phyloP scores from a whole-genome alignment of 805 yeast genomes.

The Yueomyces sinensis region DNA sequence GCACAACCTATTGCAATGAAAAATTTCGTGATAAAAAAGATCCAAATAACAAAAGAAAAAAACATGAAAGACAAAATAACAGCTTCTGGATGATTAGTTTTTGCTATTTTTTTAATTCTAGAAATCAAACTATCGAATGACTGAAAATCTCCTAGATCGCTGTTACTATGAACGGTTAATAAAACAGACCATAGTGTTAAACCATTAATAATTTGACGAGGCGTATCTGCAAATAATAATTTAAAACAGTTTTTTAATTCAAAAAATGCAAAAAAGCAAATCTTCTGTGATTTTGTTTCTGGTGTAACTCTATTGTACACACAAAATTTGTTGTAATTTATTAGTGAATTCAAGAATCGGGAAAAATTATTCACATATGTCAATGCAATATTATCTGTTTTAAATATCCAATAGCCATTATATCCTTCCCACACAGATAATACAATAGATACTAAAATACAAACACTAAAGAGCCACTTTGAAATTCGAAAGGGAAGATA shows the following conservation, averaged over 20 bases:
- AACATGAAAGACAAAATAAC: slow-evolving; percentile 66
- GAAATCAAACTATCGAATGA: slow-evolving; percentile 21
- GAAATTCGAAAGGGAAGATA: slow-evolving; percentile 36
- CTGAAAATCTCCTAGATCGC: slow-evolving; percentile 21
- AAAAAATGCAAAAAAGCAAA: slow-evolving; percentile 51
- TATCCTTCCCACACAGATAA: slow-evolving; percentile 43
- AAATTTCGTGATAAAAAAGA: slow-evolving; percentile 46
- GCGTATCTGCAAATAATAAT: slow-evolving; percentile 66
- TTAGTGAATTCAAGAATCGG: slow-evolving; percentile 40
- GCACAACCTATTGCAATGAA: slow-evolving; percentile 39
- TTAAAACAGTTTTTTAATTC: slow-evolving; percentile 50
- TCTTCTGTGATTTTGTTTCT: slow-evolving; percentile 49
- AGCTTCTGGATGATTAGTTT: slow-evolving; percentile 48
- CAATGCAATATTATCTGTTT: slow-evolving; percentile 51
- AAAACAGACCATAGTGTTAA: slow-evolving; percentile 49
- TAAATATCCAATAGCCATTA: slow-evolving; percentile 43
- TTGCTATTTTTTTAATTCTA: slow-evolving; percentile 46
- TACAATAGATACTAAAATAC: slow-evolving; percentile 59
- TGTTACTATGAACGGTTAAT: slow-evolving; percentile 17
- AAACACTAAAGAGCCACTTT: slow-evolving; percentile 67
- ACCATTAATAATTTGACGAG: slow-evolving; percentile 77
- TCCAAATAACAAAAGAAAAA: slow-evolving; percentile 63
- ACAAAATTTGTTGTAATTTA: slow-evolving; percentile 55
- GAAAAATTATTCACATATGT: slow-evolving; percentile 60
- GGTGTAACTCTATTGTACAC: slow-evolving; percentile 59